Evolutionary conservation across 139 green algal species (phyloP).

Genomic region (Closterium sp.): DNA sequence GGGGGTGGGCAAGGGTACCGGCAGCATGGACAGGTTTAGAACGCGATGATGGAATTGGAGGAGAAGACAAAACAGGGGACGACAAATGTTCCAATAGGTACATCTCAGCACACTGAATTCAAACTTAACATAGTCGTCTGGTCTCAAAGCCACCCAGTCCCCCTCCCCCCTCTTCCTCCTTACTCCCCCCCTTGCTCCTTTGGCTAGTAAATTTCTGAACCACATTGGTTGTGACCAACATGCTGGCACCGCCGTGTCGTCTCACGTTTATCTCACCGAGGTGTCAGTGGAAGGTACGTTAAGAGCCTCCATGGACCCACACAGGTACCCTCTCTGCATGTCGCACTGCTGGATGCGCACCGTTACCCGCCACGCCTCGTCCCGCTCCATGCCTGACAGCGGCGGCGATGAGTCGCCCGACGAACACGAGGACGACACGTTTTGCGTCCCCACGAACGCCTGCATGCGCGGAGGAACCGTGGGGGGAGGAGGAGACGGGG

Average conservation of each 20-base stretch:
- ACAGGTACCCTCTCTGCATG: conserved; percentile 51
- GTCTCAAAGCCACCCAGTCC: not conserved
- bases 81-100: not conserved
- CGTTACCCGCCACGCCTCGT: conserved; percentile 47
- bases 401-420: not conserved
- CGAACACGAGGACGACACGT: conserved; percentile 32
- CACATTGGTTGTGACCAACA: too few species aligned
- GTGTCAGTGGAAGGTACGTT: conserved; percentile 54
- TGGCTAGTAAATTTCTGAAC: not conserved
- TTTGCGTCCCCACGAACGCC: conserved; percentile 55
- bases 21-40: not conserved
- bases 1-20: too few species aligned
- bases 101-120: not conserved
- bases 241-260: too few species aligned
- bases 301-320: conserved; percentile 63
- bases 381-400: not conserved
- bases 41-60: too few species aligned
- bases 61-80: too few species aligned
- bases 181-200: not conserved
- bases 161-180: not conserved
- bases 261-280: not conserved
- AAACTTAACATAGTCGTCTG: not conserved
- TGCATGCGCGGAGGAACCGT: too few species aligned
- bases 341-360: conserved; percentile 60
- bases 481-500: too few species aligned